phyloP scores from a whole-genome alignment of 345 rosid species.

The Anacardium occidentale region DNA sequence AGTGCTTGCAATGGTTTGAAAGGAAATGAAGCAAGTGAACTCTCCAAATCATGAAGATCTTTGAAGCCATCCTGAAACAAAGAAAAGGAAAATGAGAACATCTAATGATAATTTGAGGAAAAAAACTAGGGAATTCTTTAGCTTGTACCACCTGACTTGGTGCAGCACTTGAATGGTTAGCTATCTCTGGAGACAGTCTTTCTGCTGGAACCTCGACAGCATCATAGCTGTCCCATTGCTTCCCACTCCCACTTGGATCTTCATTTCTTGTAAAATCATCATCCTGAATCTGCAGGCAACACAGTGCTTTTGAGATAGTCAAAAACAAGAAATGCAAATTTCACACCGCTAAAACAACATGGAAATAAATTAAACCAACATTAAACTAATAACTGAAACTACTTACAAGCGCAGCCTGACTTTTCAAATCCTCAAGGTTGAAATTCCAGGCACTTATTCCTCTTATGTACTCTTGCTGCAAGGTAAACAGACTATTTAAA shows the following conservation, averaged over 20 bases:
- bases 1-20: slow-evolving; percentile 84
- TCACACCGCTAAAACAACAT: background rate
- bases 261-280: slow-evolving; percentile 52
- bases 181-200: slow-evolving; percentile 40
- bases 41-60: slow-evolving; percentile 67
- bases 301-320: slow-evolving; percentile 15
- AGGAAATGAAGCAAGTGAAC: slow-evolving; percentile 77
- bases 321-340: slow-evolving; percentile 6
- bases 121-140: slow-evolving; percentile 16
- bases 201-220: slow-evolving; percentile 37
- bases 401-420: slow-evolving; percentile 91
- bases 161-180: slow-evolving; percentile 47
- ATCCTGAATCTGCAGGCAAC: slow-evolving; percentile 66
- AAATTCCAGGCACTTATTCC: slow-evolving; percentile 99
- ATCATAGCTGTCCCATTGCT: slow-evolving; percentile 42
- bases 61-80: slow-evolving; percentile 65
- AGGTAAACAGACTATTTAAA: slow-evolving; percentile 19
- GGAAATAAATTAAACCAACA: slow-evolving; percentile 6
- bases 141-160: slow-evolving; percentile 59
- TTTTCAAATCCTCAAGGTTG: slow-evolving; percentile 91
- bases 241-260: slow-evolving; percentile 41
- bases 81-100: slow-evolving; percentile 21
- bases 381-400: slow-evolving; percentile 11
- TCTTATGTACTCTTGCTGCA: slow-evolving; percentile 93
- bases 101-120: slow-evolving; percentile 12